A percentile compares a stretch with the other conserved stretches of the same genome.
Evolutionary conservation across 2,329 filamentous ascomycete genomes (phyloP).

Genomic region (Camillea tinctor): DNA sequence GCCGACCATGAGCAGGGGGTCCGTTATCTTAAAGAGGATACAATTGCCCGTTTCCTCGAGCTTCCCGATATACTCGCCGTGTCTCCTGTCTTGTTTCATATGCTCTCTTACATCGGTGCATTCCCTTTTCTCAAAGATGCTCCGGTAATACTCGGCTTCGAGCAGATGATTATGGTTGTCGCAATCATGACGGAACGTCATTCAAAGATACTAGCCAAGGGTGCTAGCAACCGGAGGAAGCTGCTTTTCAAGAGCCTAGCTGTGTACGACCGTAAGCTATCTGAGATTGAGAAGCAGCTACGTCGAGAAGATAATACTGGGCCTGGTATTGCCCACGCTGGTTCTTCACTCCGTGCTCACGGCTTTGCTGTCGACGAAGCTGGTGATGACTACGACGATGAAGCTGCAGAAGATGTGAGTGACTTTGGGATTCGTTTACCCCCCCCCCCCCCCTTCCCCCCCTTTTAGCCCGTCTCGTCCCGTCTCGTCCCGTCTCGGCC

Average conservation of each 20-base stretch:
- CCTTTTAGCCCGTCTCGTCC: no score
- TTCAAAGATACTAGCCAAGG: constrained; percentile 58
- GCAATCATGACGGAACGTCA: constrained; percentile 72
- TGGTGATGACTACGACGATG: constrained; percentile 41
- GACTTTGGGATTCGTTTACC: no score
- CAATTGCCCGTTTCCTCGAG: constrained; percentile 69
- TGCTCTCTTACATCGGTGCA: constrained; percentile 68
- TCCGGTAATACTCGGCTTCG: constrained; percentile 66
- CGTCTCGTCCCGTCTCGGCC: no score
- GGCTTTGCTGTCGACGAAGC: constrained; percentile 49
- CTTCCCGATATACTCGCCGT: constrained; percentile 68
- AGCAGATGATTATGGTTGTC: constrained; percentile 70
- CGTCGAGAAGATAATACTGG: constrained; percentile 8
- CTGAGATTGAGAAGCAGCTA: constrained; percentile 29
- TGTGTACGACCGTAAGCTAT: constrained; percentile 63
- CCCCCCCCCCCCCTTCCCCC: no score
- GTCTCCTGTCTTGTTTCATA: constrained; percentile 68
- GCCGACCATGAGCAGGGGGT: constrained; percentile 63
- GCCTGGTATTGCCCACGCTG: neutral
- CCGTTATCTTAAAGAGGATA: constrained; percentile 68
- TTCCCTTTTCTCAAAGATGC: constrained; percentile 73
- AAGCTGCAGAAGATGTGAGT: constrained; percentile 48
- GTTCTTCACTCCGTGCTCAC: constrained; percentile 21
- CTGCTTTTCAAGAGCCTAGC: constrained; percentile 71
- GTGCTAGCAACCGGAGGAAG: constrained; percentile 57